Evolutionary conservation across 805 yeast species (phyloP).

Genomic region (Yarrowia bubula): DNA sequence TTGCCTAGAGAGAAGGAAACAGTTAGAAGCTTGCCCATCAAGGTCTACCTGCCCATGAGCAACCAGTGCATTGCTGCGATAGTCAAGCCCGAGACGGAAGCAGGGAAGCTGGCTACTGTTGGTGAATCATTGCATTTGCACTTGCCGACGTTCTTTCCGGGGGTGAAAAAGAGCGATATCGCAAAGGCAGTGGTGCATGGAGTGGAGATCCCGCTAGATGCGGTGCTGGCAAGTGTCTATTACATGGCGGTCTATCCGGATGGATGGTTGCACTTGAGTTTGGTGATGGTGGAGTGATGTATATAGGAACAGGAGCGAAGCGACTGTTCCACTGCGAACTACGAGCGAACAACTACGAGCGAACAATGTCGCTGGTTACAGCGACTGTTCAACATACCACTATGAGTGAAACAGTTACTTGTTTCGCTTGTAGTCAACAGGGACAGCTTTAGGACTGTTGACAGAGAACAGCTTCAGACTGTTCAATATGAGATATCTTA

Average conservation of each 20-base stretch:
- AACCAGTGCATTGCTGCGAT: slow-evolving; percentile 42
- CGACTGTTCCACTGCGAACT: not conserved
- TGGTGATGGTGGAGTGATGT: slow-evolving; percentile 40
- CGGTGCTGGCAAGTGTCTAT: slow-evolving; percentile 50
- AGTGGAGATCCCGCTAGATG: slow-evolving; percentile 46
- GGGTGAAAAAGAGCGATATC: slow-evolving; percentile 40
- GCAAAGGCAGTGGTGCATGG: slow-evolving; percentile 58
- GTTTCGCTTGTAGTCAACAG: too few species aligned
- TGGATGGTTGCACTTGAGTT: slow-evolving; percentile 60
- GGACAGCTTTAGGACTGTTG: too few species aligned
- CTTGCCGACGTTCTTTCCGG: slow-evolving; percentile 50
- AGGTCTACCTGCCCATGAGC: slow-evolving; percentile 40
- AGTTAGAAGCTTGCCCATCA: slow-evolving; percentile 38
- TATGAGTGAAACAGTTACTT: too few species aligned
- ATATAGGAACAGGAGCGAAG: not conserved
- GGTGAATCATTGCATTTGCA: slow-evolving; percentile 44
- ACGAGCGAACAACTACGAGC: too few species aligned
- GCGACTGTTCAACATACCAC: too few species aligned
- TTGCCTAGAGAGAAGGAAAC: slow-evolving; percentile 31
- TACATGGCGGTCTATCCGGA: slow-evolving; percentile 52
- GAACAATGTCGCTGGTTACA: too few species aligned
- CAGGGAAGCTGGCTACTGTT: slow-evolving; percentile 38
- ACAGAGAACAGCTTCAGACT: too few species aligned
- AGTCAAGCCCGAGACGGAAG: slow-evolving; percentile 30
- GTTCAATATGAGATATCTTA: too few species aligned